Conservation (phyloP, 345 rosid species). For the Murraya koenigii region DNA sequence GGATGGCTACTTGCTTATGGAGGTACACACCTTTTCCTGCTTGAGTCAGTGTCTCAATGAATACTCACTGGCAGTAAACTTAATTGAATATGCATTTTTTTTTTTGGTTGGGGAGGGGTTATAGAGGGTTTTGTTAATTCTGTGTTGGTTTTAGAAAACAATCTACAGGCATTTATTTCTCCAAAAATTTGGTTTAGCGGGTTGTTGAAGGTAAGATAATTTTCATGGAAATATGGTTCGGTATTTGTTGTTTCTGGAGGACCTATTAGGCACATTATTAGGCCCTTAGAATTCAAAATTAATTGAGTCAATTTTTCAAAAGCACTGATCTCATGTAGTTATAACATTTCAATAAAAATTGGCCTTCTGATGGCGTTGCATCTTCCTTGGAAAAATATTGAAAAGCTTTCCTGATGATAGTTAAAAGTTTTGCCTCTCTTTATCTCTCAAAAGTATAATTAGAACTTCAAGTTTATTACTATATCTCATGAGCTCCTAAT, state of each 20-base stretch:
- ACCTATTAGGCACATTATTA: background rate
- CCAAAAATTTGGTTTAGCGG: background rate
- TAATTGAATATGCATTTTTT: background rate
- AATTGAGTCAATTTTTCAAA: background rate
- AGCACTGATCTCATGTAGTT: background rate
- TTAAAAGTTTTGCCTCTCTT: background rate
- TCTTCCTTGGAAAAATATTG: background rate
- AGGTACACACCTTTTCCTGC: conserved; percentile 43
- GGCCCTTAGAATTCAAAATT: background rate
- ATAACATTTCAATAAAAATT: background rate
- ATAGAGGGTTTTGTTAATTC: background rate
- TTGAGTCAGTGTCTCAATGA: background rate
- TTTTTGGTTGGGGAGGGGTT: background rate
- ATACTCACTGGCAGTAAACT: background rate
- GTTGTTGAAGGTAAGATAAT: background rate
- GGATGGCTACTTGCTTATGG: conserved; percentile 78
- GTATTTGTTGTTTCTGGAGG: background rate
- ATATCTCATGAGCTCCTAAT: background rate
- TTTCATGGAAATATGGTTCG: background rate
- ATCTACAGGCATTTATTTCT: background rate
- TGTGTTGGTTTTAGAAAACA: background rate
- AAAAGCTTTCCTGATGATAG: background rate
- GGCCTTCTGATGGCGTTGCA: background rate
- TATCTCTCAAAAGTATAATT: background rate
- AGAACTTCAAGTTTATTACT: background rate